A percentile compares a stretch with the other conserved stretches of the same genome.
These are phyloP conservation scores for Phialemoniopsis sp. DNA, from an alignment of 2,329 filamentous ascomycete genomes.

Conservation along the genomic window DNA sequence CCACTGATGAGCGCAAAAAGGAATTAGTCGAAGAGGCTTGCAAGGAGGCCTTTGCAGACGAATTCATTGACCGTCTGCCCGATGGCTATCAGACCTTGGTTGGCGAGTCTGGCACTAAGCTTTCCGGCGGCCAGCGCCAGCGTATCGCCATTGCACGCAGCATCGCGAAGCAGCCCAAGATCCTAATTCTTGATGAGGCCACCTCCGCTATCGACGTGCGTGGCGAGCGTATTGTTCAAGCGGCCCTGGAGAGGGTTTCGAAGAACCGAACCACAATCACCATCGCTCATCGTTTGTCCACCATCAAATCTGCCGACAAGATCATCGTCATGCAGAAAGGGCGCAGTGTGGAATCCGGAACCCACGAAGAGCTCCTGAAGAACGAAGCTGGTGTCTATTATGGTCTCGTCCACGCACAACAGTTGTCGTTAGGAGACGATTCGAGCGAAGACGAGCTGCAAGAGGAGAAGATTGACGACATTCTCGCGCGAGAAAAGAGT, in stretches of 20 bases:
- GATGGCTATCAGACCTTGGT: constrained; percentile 13
- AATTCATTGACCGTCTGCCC: constrained; percentile 43
- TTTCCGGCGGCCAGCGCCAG: constrained; percentile 71
- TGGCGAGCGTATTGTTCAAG: constrained; percentile 62
- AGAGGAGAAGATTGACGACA: constrained; percentile 33
- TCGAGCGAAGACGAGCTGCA: constrained; percentile 25
- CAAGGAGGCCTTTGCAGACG: constrained; percentile 51
- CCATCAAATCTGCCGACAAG: constrained; percentile 71
- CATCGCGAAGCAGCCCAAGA: constrained; percentile 60
- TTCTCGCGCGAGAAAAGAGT: constrained; percentile 41
- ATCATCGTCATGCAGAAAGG: constrained; percentile 76
- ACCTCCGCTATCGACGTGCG: constrained; percentile 62
- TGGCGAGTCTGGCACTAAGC: constrained; percentile 29
- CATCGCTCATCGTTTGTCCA: constrained; percentile 74
- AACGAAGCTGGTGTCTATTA: constrained; percentile 60
- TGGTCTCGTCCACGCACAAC: constrained; percentile 61
- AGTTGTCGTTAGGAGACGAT: constrained; percentile 49
- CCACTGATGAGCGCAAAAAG: constrained; percentile 33
- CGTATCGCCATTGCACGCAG: constrained; percentile 69
- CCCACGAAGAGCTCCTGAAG: constrained; percentile 65
- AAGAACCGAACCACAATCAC: constrained; percentile 90
- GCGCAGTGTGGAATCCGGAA: constrained; percentile 67
- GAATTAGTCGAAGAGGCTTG: constrained; percentile 48
- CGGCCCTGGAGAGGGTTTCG: constrained; percentile 46
- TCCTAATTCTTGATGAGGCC: constrained; percentile 71